phyloP scores from a whole-genome alignment of 805 yeast genomes.

The Pichia scutulata region DNA sequence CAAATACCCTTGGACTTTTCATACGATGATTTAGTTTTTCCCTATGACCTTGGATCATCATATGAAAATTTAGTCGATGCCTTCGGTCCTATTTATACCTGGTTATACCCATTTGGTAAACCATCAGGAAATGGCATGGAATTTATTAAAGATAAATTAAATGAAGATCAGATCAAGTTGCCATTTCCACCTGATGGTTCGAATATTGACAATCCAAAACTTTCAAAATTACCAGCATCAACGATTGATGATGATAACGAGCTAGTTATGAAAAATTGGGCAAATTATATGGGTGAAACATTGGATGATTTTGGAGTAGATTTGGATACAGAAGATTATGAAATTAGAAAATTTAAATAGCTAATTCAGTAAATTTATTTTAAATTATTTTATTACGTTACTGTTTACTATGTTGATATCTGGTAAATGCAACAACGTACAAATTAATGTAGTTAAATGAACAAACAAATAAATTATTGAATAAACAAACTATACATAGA shows the following conservation, averaged over 20 bases:
- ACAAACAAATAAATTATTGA: background rate
- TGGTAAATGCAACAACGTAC: background rate
- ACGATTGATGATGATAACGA: conserved; percentile 14
- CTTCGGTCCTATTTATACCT: conserved; percentile 56
- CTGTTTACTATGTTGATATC: background rate
- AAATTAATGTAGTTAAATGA: background rate
- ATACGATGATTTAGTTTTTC: conserved; percentile 67
- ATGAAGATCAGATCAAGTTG: conserved; percentile 51
- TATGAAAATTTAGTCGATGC: conserved; percentile 43
- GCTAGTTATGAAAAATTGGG: conserved; percentile 38
- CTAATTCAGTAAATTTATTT: no score
- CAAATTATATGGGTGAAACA: conserved; percentile 75
- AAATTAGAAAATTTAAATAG: conserved; percentile 7
- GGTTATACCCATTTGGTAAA: conserved; percentile 67
- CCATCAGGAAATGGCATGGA: conserved; percentile 54
- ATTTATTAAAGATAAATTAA: conserved; percentile 49
- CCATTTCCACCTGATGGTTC: conserved; percentile 95
- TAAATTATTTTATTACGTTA: no score
- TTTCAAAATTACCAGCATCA: background rate
- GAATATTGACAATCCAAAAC: conserved; percentile 14
- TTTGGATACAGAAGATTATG: conserved; percentile 43
- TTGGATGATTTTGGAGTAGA: conserved; percentile 88
- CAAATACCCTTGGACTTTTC: conserved; percentile 32
- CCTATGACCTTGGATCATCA: conserved; percentile 63
- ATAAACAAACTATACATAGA: background rate